A percentile compares a stretch with the other conserved stretches of the same genome.
Evolutionary conservation across 2,329 filamentous ascomycete species (phyloP).

Genomic region (Didymella glomerata): DNA sequence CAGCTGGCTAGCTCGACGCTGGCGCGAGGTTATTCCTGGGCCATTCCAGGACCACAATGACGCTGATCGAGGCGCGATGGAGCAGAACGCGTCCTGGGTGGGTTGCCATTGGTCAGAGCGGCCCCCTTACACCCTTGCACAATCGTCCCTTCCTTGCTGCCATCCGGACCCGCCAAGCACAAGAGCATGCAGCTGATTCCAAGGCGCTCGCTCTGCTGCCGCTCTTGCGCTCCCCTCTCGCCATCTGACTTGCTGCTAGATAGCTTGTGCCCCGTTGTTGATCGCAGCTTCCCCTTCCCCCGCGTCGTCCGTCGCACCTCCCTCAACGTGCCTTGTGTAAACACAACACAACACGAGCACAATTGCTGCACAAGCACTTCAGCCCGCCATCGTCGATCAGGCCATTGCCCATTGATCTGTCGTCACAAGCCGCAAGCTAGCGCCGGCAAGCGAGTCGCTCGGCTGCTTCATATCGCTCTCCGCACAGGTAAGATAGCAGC

Average conservation of each 20-base stretch:
- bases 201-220: constrained; percentile 23
- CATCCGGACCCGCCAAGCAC: constrained; percentile 22
- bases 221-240: constrained; percentile 9
- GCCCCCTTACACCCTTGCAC: constrained; percentile 24
- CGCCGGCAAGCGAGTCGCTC: constrained; percentile 45
- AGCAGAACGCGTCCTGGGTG: constrained; percentile 29
- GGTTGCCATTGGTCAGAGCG: constrained; percentile 31
- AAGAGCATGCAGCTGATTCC: constrained; percentile 24
- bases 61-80: constrained; percentile 30
- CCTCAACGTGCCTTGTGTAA: constrained; percentile 10
- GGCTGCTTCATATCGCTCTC: constrained; percentile 42
- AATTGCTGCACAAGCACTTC: constrained; percentile 4
- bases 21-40: constrained; percentile 32
- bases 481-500: constrained; percentile 42
- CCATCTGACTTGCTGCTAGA: constrained; percentile 15
- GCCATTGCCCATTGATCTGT: constrained; percentile 21
- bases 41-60: constrained; percentile 15
- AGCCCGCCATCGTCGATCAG: constrained; percentile 24
- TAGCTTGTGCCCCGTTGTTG: constrained; percentile 11
- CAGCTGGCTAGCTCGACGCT: constrained; percentile 34
- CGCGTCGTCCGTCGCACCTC: constrained; percentile 9
- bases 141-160: constrained; percentile 43
- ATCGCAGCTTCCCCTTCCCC: constrained; percentile 8
- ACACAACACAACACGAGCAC: constrained; percentile 11
- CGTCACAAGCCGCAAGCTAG: constrained; percentile 44